Evolutionary conservation across 768 basidiomycete genomes (phyloP).

Genomic region (Cubamyces lactineus): DNA sequence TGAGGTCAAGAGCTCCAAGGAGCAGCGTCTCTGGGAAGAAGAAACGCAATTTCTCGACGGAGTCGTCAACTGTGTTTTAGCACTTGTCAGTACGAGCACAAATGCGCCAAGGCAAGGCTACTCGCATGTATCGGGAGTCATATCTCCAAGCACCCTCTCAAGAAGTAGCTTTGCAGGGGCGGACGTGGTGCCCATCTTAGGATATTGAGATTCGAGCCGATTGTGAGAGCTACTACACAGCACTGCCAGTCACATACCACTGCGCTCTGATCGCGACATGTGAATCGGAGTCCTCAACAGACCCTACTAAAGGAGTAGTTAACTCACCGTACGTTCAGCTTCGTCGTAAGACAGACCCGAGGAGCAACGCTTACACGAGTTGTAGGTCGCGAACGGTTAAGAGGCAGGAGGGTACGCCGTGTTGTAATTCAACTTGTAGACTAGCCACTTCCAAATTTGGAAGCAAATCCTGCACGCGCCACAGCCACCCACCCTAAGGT

Average conservation of each 20-base stretch:
- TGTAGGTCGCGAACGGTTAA: neutral
- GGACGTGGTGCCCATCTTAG: neutral
- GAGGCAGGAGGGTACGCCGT: neutral
- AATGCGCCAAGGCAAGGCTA: neutral
- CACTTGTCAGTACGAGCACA: too few relatives aligned
- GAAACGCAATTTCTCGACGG: constrained; percentile 55
- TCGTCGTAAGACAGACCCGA: too few relatives aligned
- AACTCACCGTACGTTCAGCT: too few relatives aligned
- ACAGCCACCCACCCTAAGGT: neutral
- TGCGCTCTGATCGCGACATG: too few relatives aligned
- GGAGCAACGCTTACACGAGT: too few relatives aligned
- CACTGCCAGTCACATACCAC: too few relatives aligned
- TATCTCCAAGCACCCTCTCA: neutral
- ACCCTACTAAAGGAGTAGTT: too few relatives aligned
- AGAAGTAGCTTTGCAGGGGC: neutral
- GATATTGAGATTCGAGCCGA: too few relatives aligned
- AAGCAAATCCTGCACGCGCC: neutral
- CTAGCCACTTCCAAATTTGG: neutral
- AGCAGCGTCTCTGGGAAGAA: constrained; percentile 67
- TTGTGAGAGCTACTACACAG: too few relatives aligned
- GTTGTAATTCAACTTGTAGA: too few relatives aligned
- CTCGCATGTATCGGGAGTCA: constrained; percentile 7
- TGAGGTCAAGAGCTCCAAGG: constrained; percentile 74
- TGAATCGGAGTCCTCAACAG: too few relatives aligned
- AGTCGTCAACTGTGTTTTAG: constrained; percentile 48